These are phyloP conservation scores for Exsudoporus frostii DNA, from an alignment of 768 basidiomycete genomes.

Conservation along the genomic window DNA sequence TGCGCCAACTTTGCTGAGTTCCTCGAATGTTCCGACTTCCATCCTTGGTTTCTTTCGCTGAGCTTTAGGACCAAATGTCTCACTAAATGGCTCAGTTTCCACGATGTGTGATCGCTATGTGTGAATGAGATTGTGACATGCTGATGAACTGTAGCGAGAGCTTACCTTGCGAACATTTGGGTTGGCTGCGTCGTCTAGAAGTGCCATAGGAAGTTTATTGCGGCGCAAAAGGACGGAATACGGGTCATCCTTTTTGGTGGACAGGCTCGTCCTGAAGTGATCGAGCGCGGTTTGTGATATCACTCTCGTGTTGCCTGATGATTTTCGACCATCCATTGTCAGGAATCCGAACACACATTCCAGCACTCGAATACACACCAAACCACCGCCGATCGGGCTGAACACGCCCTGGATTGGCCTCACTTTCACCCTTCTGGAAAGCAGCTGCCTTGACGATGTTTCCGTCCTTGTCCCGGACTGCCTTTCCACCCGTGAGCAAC, in stretches of 20 bases:
- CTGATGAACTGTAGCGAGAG: background rate
- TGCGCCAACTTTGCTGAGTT: slow-evolving; percentile 67
- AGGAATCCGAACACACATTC: slow-evolving; percentile 2
- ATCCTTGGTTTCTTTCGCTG: slow-evolving; percentile 88
- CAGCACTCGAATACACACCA: slow-evolving; percentile 50
- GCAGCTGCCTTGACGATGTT: slow-evolving; percentile 92
- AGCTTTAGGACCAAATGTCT: slow-evolving; percentile 95
- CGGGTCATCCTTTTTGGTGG: slow-evolving; percentile 84
- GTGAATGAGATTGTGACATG: slow-evolving; percentile 2
- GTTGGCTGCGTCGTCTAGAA: slow-evolving; percentile 87
- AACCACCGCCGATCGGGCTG: slow-evolving; percentile 98
- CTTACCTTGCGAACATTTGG: slow-evolving; percentile 72
- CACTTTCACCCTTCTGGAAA: slow-evolving; percentile 93
- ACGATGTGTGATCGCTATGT: slow-evolving; percentile 85
- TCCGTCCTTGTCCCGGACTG: slow-evolving; percentile 86
- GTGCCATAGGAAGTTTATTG: slow-evolving; percentile 96
- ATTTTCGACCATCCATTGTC: slow-evolving; percentile 4
- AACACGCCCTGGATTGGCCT: slow-evolving; percentile 85
- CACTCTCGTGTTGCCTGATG: slow-evolving; percentile 91
- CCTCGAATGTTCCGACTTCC: slow-evolving; percentile 89
- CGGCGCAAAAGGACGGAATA: slow-evolving; percentile 92
- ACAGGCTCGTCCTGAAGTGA: slow-evolving; percentile 90
- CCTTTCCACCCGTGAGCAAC: slow-evolving; percentile 91
- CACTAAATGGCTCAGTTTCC: slow-evolving; percentile 90
- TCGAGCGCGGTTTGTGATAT: slow-evolving; percentile 95